Evolutionary conservation across 495 filamentous ascomycete species (phyloP).

Genomic region (Gamarada debralockiae): DNA sequence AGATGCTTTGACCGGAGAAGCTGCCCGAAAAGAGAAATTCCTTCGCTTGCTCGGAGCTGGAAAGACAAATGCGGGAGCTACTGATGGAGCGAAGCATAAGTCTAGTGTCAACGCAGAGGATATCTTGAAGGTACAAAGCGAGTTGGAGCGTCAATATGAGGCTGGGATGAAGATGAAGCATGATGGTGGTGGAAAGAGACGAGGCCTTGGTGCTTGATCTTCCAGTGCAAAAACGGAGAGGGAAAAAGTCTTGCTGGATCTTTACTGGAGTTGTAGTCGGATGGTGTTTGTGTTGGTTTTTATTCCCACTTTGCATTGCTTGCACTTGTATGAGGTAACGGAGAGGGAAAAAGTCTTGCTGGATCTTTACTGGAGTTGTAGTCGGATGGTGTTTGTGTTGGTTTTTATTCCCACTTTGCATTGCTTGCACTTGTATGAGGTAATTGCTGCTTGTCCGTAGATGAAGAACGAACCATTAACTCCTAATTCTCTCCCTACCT

Average conservation of each 20-base stretch:
- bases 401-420: constrained; percentile 8
- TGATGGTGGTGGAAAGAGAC: constrained; percentile 43
- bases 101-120: constrained; percentile 9
- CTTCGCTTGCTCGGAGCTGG: constrained; percentile 51
- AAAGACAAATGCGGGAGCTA: constrained; percentile 23
- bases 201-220: constrained; percentile 49
- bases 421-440: not conserved
- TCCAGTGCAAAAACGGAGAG: not conserved
- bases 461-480: no score
- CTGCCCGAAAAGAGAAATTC: constrained; percentile 51
- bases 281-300: not conserved
- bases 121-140: constrained; percentile 39
- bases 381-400: not conserved
- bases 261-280: constrained; percentile 12
- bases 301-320: constrained; percentile 7
- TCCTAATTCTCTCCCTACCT: no score
- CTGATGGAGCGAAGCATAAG: constrained; percentile 3
- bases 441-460: not conserved
- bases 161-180: constrained; percentile 55
- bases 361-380: constrained; percentile 12
- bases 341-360: not conserved
- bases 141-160: constrained; percentile 56
- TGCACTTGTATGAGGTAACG: not conserved
- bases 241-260: not conserved
- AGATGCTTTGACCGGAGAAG: constrained; percentile 44